Evolutionary conservation across 768 basidiomycete genomes (phyloP), one percentile per base, ranked within the genome.

Genomic region (Candolleomyces efflorescens): DNA sequence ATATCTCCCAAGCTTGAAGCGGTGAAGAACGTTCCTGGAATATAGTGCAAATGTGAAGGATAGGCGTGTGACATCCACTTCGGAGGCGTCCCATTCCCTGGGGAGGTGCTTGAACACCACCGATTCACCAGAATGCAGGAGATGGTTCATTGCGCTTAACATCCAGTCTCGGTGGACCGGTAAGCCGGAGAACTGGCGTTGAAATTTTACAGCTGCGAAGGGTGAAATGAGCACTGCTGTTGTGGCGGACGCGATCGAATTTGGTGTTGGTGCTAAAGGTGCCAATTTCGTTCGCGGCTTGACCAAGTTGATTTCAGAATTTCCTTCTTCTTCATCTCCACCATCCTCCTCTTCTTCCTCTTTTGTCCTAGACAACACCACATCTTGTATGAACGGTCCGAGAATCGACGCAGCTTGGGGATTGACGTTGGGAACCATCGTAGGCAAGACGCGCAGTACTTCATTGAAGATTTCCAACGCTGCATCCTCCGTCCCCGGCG

Each of bases 401-500:
- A 90, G 71, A 5, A 81, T 68, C 3, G 65, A 38, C n/a, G 56
- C 27, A 15, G 41, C 12, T 43, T 32, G 32, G 32, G 45, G 39
- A 11, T 38, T 41, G 41, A 17, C 12, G 20, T 32, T 58, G 27
- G 22, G 18, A 7, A 22, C n/a, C 51, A 11, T 12, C 6, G 67
- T 62, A 3, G 71, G 78, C 46, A 84, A 52, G 0, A 75, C 54
- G 26, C 61, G 63, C 11, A 71, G 46, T 12, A 83, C 53, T n/a
- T 76, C 73, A 18, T 72, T 68, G 22, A 84, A 58, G 54, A 83
- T 71, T 22, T 66, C 67, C 22, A 74, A 62, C 0, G 82, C 86
- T 37, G 72, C 65, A 1, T 81, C 81, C 66, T 95, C 94, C 61
- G 95, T 89, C 12, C 93, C 92, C 0, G 88, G 89, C 12, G 85